phyloP scores from a whole-genome alignment of 1,284 basidiomycete genomes.

The Cutaneotrichosporon dermatis region DNA sequence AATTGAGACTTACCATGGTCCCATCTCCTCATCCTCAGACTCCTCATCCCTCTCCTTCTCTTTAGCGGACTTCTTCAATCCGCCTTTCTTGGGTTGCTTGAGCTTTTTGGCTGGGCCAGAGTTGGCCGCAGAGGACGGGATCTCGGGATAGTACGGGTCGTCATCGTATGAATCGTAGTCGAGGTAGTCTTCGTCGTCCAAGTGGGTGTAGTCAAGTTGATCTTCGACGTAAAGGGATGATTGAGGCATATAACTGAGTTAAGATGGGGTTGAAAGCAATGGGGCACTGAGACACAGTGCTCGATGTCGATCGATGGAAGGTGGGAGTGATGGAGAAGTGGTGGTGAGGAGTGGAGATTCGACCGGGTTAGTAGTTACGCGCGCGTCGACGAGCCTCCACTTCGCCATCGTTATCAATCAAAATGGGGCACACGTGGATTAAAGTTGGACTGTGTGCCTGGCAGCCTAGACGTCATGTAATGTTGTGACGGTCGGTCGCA shows the following conservation, averaged over 20 bases:
- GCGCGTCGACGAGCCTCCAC: neutral
- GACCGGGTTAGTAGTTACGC: too few relatives aligned
- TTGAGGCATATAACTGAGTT: neutral
- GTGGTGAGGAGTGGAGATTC: neutral
- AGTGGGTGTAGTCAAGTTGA: neutral
- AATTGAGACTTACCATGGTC: slow-evolving; percentile 22
- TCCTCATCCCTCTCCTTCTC: slow-evolving; percentile 2
- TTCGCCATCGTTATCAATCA: neutral
- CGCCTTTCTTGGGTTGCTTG: slow-evolving; percentile 13
- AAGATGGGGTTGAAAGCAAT: neutral
- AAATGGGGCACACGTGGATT: neutral
- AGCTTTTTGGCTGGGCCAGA: slow-evolving; percentile 12
- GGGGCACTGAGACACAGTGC: neutral
- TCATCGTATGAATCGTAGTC: slow-evolving; percentile 4
- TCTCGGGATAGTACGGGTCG: slow-evolving; percentile 5
- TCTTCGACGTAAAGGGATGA: slow-evolving; percentile 2
- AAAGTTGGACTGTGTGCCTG: neutral
- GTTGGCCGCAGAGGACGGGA: slow-evolving; percentile 18
- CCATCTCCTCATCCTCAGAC: slow-evolving; percentile 8
- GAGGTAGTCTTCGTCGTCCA: slow-evolving; percentile 3
- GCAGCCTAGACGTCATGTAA: neutral
- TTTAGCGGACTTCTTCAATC: slow-evolving; percentile 19
- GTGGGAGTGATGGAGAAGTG: neutral
- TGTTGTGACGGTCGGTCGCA: too few relatives aligned
- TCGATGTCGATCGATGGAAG: neutral